phyloP scores from a whole-genome alignment of 2,329 filamentous ascomycete genomes.

The Tolypocladium sp. region DNA sequence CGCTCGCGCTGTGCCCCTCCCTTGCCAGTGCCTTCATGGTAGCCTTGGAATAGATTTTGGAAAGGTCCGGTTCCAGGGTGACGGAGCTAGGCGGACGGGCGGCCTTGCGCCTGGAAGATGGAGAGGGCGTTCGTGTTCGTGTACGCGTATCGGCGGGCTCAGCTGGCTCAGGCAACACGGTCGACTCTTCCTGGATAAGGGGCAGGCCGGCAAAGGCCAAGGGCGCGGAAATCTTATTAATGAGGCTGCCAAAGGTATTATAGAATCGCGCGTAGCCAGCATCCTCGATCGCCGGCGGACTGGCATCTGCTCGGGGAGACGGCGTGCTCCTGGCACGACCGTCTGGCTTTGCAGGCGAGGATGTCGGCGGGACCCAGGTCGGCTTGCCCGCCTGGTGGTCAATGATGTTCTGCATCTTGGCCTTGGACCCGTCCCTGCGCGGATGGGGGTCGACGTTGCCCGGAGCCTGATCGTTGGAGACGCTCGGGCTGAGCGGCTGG shows the following conservation, averaged over 20 bases:
- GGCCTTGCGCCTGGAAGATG: constrained; percentile 25
- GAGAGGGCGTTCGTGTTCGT: constrained; percentile 18
- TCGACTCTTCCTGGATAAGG: constrained; percentile 47
- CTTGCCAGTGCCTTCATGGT: constrained; percentile 71
- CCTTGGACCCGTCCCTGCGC: constrained; percentile 37
- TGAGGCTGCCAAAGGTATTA: constrained; percentile 78
- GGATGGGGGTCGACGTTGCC: constrained; percentile 56
- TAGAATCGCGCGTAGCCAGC: constrained; percentile 89
- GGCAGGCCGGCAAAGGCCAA: constrained; percentile 90
- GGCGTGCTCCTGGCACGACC: constrained; percentile 12
- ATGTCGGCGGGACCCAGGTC: constrained; percentile 38
- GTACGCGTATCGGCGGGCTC: constrained; percentile 26
- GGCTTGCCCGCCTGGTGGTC: constrained; percentile 43
- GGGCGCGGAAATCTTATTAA: constrained; percentile 82
- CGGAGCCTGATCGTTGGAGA: constrained; percentile 65
- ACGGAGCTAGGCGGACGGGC: constrained; percentile 9
- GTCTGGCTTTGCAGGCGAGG: constrained; percentile 14
- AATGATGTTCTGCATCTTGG: constrained; percentile 48
- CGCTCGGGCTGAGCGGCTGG: constrained; percentile 60
- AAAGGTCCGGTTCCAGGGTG: constrained; percentile 61
- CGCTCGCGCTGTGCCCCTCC: constrained; percentile 53
- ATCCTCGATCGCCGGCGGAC: constrained; percentile 35
- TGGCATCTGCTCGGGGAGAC: constrained; percentile 16
- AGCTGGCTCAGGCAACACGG: constrained; percentile 7
- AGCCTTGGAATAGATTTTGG: constrained; percentile 75